These are phyloP conservation scores for Termitomyces sp. DNA, from an alignment of 768 basidiomycete genomes.

Conservation along the genomic window DNA sequence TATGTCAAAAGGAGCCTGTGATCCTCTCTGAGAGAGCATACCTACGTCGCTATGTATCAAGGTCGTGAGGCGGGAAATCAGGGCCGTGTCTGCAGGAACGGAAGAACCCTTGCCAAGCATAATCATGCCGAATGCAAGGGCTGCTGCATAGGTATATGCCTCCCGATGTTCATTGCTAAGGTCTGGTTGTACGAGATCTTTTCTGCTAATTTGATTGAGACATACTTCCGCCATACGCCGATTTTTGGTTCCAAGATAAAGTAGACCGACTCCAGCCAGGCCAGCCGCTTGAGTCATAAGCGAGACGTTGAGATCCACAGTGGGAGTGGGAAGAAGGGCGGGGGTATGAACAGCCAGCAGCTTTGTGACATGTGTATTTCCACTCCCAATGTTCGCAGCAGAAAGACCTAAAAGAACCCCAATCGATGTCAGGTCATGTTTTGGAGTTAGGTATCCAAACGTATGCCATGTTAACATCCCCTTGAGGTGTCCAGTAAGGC, in stretches of 20 bases:
- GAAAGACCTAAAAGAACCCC: slow-evolving; percentile 92
- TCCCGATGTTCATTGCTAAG: slow-evolving; percentile 87
- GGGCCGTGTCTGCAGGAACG: slow-evolving; percentile 71
- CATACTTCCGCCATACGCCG: slow-evolving; percentile 92
- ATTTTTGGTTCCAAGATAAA: slow-evolving; percentile 87
- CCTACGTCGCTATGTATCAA: slow-evolving; percentile 74
- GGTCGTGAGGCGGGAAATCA: slow-evolving; percentile 66
- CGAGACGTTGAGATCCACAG: slow-evolving; percentile 86
- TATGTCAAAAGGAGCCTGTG: slow-evolving; percentile 63
- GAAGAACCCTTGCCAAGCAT: slow-evolving; percentile 87
- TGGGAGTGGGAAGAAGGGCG: slow-evolving; percentile 83
- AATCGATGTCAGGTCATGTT: slow-evolving; percentile 94
- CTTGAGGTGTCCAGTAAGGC: slow-evolving; percentile 86
- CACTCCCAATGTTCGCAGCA: slow-evolving; percentile 83
- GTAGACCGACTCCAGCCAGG: slow-evolving; percentile 79
- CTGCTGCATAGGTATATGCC: slow-evolving; percentile 85
- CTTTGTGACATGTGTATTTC: slow-evolving; percentile 86
- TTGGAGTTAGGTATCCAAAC: slow-evolving; percentile 91
- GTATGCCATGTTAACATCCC: slow-evolving; percentile 94
- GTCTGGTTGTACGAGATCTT: slow-evolving; percentile 76
- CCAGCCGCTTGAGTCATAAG: slow-evolving; percentile 89
- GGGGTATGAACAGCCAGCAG: slow-evolving; percentile 91
- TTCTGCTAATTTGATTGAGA: slow-evolving; percentile 76
- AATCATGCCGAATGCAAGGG: slow-evolving; percentile 92
- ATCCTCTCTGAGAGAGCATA: slow-evolving; percentile 30